Base-by-base conservation (phyloP, 768 basidiomycete genomes). In the Phlegmacium glaucopus region DNA sequence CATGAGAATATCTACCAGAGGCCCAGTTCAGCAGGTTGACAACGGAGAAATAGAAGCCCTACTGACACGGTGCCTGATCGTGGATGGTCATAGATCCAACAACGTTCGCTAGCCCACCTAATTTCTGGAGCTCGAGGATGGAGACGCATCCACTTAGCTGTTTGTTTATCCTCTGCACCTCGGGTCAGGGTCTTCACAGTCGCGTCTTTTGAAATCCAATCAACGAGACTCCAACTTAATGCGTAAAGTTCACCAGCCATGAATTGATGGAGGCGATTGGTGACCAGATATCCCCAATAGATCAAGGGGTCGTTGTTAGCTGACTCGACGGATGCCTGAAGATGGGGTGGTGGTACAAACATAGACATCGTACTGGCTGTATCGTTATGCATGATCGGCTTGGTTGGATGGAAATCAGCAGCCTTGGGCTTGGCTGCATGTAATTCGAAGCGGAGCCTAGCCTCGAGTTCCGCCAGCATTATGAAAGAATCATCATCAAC, bases 11-110 rank as follows among this genome's bases (percentile, higher is more conserved):
- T 9, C 90, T 92, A 58, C 9, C 47, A 44, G 18, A 47, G 42
- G 38, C 40, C 47, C 36, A 36, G 3, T 45, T 46, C 39, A 54
- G 40, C 17, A 34, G 2, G 17, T 30, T 27, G 28, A 50, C 17
- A 29, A 15, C 30, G 25, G 43, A 46, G 38, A 47, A 38, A 47
- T 45, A 26, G 39, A 34, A 25, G 44, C 15, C 22, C 22, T 22
- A 75, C 89, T 60, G 72, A 94, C 83, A 95, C 94, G 15, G 94
- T 96, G 40, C 90, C 87, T 12, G 90, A 83, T 41, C 92, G 85
- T 2, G 95, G 95, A 67, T 97, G 95, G 62, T 99, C 94, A 66
- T 99, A 97, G 54, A 99, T 91, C 90, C 92, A 95, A 67, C 95
- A 98, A 22, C 86, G 80, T 61, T 99, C 94, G 55, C 88, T 85